Conservation (phyloP, 2,329 filamentous ascomycete genomes). For the Tricladium varicosporioides region DNA sequence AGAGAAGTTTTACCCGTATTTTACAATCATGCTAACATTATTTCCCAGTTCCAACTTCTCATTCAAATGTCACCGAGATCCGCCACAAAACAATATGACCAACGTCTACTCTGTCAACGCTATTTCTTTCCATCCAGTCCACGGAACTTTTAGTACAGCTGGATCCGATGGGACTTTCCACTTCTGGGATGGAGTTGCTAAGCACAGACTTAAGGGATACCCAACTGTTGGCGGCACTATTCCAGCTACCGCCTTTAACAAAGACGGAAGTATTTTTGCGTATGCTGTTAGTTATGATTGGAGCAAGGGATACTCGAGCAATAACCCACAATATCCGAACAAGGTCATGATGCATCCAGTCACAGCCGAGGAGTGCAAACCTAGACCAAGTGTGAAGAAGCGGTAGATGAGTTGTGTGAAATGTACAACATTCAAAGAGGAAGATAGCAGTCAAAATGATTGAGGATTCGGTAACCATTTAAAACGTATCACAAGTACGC, state of each 20-base stretch:
- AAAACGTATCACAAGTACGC: neutral
- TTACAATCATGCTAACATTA: slow-evolving; percentile 9
- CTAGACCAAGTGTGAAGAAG: slow-evolving; percentile 39
- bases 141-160: slow-evolving; percentile 97
- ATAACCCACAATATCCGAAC: slow-evolving; percentile 70
- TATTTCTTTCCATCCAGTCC: slow-evolving; percentile 94
- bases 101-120: slow-evolving; percentile 95
- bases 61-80: slow-evolving; percentile 97
- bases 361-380: slow-evolving; percentile 61
- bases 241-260: slow-evolving; percentile 87
- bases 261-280: slow-evolving; percentile 77
- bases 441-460: neutral
- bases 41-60: slow-evolving; percentile 79
- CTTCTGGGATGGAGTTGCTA: slow-evolving; percentile 93
- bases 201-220: slow-evolving; percentile 87
- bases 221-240: slow-evolving; percentile 83
- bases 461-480: neutral
- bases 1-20: slow-evolving; percentile 22
- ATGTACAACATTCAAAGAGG: neutral
- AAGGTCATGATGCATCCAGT: slow-evolving; percentile 87
- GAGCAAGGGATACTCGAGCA: slow-evolving; percentile 91
- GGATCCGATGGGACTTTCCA: slow-evolving; percentile 95
- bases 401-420: neutral
- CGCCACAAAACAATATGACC: slow-evolving; percentile 69
- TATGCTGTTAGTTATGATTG: slow-evolving; percentile 96